Conservation (phyloP, 1,139 yeast genomes). For the Diutina ranongensis region DNA sequence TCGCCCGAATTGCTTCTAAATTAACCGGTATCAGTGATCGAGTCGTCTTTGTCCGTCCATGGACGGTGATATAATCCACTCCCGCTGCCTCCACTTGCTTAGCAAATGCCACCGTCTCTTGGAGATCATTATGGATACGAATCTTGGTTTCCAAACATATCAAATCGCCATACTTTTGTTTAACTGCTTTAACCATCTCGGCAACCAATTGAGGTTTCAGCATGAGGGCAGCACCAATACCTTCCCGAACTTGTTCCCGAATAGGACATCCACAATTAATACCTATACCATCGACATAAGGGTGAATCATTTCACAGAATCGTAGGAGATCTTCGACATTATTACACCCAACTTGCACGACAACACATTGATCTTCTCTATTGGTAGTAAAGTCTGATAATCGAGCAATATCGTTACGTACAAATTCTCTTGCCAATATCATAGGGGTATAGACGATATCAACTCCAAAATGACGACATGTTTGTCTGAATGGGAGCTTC, state of each 20-base stretch:
- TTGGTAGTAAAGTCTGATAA: slow-evolving; percentile 79
- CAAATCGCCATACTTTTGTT: slow-evolving; percentile 53
- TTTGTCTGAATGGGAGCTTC: slow-evolving; percentile 80
- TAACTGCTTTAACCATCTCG: slow-evolving; percentile 75
- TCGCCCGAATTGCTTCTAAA: slow-evolving; percentile 63
- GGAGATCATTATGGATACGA: slow-evolving; percentile 66
- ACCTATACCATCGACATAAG: slow-evolving; percentile 89
- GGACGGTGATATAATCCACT: slow-evolving; percentile 88
- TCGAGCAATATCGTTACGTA: slow-evolving; percentile 72
- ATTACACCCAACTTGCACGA: slow-evolving; percentile 88
- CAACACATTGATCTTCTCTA: slow-evolving; percentile 50
- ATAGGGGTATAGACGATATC: slow-evolving; percentile 92
- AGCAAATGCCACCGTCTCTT: slow-evolving; percentile 66
- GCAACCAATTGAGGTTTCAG: slow-evolving; percentile 71
- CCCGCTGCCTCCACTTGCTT: slow-evolving; percentile 72
- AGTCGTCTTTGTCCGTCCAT: slow-evolving; percentile 80
- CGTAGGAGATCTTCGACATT: slow-evolving; percentile 74
- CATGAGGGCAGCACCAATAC: slow-evolving; percentile 95
- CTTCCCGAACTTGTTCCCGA: slow-evolving; percentile 87
- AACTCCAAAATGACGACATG: slow-evolving; percentile 58
- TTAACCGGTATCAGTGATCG: slow-evolving; percentile 78
- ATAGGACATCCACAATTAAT: slow-evolving; percentile 97
- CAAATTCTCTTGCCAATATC: slow-evolving; percentile 93
- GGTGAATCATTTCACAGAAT: slow-evolving; percentile 81
- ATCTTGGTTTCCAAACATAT: slow-evolving; percentile 85